Evolutionary conservation across 768 basidiomycete species (phyloP).

Genomic region (Podaxis sp.): DNA sequence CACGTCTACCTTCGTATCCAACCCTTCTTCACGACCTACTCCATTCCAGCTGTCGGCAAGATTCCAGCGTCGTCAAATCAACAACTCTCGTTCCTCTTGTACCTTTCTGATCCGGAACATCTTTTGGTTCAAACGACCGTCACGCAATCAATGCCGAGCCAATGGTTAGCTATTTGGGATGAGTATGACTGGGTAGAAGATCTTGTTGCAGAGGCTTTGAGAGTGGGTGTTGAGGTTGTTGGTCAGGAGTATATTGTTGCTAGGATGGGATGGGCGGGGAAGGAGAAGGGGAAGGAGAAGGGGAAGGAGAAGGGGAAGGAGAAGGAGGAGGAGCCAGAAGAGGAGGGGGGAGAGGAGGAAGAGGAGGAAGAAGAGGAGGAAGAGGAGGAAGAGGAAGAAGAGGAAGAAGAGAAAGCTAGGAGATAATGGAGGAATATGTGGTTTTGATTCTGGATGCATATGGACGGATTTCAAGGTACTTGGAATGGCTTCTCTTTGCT

Average conservation of each 20-base stretch:
- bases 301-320: conserved; percentile 8
- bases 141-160: conserved; percentile 78
- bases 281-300: conserved; percentile 18
- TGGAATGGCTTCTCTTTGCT: neutral
- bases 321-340: conserved; percentile 12
- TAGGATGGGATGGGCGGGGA: conserved; percentile 77
- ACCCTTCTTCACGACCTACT: conserved; percentile 64
- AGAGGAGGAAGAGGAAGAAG: conserved; percentile 14
- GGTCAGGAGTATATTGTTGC: conserved; percentile 89
- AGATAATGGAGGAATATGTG: neutral
- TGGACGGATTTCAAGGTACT: neutral
- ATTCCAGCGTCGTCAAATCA: conserved; percentile 30
- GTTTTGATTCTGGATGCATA: neutral
- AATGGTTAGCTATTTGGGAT: conserved; percentile 90
- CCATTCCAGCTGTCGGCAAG: conserved; percentile 33
- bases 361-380: conserved; percentile 23
- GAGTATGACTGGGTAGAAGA: conserved; percentile 97
- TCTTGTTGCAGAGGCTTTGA: conserved; percentile 78
- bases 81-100: conserved; percentile 68
- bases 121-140: conserved; percentile 70
- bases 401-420: conserved; percentile 1
- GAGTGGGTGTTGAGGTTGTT: conserved; percentile 82
- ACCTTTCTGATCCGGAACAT: conserved; percentile 77
- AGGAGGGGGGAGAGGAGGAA: conserved; percentile 17
- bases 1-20: conserved; percentile 93